Percentiles rank a stretch among this genome's conserved stretches.
Evolutionary conservation across 2,329 filamentous ascomycete species (phyloP).

Genomic region (Penicillium sp.): DNA sequence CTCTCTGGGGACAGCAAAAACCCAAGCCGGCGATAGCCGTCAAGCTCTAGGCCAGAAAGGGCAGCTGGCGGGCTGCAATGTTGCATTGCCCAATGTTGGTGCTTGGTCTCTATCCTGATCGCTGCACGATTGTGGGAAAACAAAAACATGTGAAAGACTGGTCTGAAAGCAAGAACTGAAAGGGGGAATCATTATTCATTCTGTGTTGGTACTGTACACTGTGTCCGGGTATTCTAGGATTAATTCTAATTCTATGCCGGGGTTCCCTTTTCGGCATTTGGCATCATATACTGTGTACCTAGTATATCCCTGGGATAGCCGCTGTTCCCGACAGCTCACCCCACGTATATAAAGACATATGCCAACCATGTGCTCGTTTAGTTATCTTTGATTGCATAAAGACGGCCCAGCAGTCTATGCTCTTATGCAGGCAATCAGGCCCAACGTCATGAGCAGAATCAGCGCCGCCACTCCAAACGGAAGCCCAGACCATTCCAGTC

Average conservation of each 20-base stretch:
- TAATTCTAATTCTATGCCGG: background rate
- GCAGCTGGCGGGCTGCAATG: background rate
- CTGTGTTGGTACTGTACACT: too few relatives aligned
- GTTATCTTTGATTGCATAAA: background rate
- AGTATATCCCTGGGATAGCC: too few relatives aligned
- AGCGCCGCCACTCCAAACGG: constrained; percentile 24
- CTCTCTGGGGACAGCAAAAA: background rate
- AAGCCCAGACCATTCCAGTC: constrained; percentile 24
- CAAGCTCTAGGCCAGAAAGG: background rate
- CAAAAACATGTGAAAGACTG: background rate
- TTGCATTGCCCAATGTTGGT: background rate
- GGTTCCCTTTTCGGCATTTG: background rate
- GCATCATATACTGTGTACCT: too few relatives aligned
- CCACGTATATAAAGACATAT: background rate
- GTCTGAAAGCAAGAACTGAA: too few relatives aligned
- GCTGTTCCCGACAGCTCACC: too few relatives aligned
- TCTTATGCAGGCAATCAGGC: constrained; percentile 6
- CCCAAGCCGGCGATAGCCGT: background rate
- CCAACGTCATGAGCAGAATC: constrained; percentile 8
- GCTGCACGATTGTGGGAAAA: too few relatives aligned
- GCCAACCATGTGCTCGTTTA: background rate
- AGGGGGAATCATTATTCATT: background rate
- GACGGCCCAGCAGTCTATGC: background rate
- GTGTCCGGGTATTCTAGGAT: too few relatives aligned
- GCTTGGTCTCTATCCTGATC: too few relatives aligned